phyloP scores from a whole-genome alignment of 2,329 filamentous ascomycete species.

The Diaporthe ampelina region DNA sequence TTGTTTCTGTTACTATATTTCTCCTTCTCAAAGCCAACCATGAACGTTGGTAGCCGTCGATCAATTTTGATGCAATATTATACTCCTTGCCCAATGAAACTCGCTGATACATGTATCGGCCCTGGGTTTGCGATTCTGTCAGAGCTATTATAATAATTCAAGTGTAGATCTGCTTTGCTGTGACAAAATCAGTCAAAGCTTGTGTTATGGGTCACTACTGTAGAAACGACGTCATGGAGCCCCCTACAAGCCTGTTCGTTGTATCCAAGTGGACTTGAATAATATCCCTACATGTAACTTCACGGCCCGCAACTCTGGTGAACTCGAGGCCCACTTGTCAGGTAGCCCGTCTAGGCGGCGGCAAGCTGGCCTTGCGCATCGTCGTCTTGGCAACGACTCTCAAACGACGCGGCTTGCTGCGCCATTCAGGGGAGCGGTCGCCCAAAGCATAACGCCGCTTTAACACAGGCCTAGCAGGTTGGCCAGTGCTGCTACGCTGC shows the following conservation, averaged over 20 bases:
- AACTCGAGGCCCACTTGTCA: neutral
- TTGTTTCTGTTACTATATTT: too few relatives aligned
- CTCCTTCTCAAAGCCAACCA: too few relatives aligned
- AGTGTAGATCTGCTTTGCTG: neutral
- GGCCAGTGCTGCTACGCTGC: constrained; percentile 15
- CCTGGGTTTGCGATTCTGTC: neutral
- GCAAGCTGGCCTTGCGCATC: neutral
- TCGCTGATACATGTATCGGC: too few relatives aligned
- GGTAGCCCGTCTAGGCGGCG: neutral
- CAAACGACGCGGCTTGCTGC: constrained; percentile 11
- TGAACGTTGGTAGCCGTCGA: too few relatives aligned
- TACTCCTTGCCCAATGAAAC: too few relatives aligned
- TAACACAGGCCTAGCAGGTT: neutral
- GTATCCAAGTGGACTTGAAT: too few relatives aligned
- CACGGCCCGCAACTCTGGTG: too few relatives aligned
- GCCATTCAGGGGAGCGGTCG: neutral
- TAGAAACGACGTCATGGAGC: too few relatives aligned
- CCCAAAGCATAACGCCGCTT: neutral
- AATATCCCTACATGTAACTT: neutral
- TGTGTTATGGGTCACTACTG: too few relatives aligned
- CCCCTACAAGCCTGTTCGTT: neutral
- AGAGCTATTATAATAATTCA: neutral
- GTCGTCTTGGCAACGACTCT: neutral
- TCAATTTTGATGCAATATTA: too few relatives aligned
- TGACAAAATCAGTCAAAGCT: neutral